Conservation (phyloP, 768 basidiomycete species). For the Mycena filopes region DNA sequence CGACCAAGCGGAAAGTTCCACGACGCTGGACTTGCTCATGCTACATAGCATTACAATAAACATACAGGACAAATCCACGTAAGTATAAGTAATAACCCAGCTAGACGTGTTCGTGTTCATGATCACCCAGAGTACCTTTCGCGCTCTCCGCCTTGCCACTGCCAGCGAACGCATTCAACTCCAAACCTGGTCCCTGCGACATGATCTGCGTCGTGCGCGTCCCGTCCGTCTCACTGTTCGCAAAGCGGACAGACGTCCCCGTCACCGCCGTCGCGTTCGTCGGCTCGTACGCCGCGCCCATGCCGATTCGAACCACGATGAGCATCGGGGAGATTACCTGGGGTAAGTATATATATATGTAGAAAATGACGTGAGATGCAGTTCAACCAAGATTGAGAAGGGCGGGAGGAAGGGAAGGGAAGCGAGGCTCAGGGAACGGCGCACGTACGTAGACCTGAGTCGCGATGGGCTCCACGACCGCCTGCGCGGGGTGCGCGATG, state of each 20-base stretch:
- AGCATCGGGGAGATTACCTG: conserved; percentile 30
- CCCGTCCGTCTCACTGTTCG: not conserved
- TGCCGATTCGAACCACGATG: conserved; percentile 27
- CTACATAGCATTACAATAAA: no score
- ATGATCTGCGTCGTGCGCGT: conserved; percentile 8
- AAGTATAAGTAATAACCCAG: no score
- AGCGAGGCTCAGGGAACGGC: no score
- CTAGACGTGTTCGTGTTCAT: no score
- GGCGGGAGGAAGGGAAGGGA: no score
- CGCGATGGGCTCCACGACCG: conserved; percentile 47
- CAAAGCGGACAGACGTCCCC: not conserved
- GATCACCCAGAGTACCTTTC: not conserved
- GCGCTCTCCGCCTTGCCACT: not conserved
- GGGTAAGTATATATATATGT: no score
- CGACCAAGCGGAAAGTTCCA: conserved; percentile 17
- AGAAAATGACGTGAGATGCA: not conserved
- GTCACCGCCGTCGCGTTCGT: not conserved
- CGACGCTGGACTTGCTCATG: no score
- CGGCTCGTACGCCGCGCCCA: conserved; percentile 21
- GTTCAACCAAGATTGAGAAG: no score
- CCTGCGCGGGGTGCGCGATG: conserved; percentile 43
- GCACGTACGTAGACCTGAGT: conserved; percentile 50
- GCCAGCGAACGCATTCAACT: conserved; percentile 4
- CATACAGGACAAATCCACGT: no score
- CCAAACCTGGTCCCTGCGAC: conserved; percentile 5